Conservation (phyloP, 257 asterid species). For the Oldenlandia corymbosa region DNA sequence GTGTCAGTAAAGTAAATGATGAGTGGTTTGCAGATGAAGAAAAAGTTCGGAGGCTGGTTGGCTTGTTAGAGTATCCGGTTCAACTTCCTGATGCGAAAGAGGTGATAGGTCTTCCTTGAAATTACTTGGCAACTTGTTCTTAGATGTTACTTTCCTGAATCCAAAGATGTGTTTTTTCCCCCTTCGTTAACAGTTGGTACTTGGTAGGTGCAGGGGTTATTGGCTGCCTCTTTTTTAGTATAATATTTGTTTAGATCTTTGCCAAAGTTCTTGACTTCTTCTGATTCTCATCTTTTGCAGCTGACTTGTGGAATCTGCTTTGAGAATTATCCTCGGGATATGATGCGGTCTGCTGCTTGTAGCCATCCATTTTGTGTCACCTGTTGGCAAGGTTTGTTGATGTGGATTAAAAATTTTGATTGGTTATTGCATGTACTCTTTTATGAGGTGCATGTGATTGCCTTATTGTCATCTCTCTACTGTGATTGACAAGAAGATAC, state of each 20-base stretch:
- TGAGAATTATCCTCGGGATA: constrained; percentile 49
- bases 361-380: constrained; percentile 80
- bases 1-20: constrained; percentile 91
- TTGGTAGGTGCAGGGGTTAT: constrained; percentile 11
- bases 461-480: neutral
- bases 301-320: constrained; percentile 97
- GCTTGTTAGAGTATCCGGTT: constrained; percentile 61
- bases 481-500: neutral
- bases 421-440: too few relatives aligned
- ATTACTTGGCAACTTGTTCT: too few relatives aligned
- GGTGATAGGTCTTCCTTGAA: too few relatives aligned
- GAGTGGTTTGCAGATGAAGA: constrained; percentile 97
- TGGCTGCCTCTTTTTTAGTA: too few relatives aligned
- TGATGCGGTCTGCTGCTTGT: constrained; percentile 69
- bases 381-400: constrained; percentile 77
- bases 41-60: constrained; percentile 75
- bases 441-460: too few relatives aligned
- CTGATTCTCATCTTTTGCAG: constrained; percentile 34
- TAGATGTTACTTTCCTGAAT: too few relatives aligned
- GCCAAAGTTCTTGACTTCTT: neutral
- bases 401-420: neutral
- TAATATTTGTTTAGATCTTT: neutral
- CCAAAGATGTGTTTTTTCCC: too few relatives aligned
- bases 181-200: too few relatives aligned
- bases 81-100: constrained; percentile 15